Evolutionary conservation across 2,329 filamentous ascomycete species (phyloP), one percentile per base, ranked within the genome.

Genomic region (Fusarium piperis): DNA sequence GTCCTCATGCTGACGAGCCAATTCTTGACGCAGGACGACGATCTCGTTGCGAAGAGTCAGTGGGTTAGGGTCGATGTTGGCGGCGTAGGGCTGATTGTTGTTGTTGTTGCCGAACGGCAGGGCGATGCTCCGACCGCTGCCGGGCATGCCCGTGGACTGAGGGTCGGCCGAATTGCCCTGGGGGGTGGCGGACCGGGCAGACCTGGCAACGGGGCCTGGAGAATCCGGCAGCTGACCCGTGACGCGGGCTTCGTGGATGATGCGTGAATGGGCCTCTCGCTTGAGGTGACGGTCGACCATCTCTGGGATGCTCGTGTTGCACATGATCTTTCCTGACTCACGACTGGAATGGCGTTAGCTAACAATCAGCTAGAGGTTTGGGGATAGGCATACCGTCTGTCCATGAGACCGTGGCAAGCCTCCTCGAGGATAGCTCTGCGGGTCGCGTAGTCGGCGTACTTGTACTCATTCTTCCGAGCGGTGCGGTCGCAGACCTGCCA

Each of bases 401-500:
- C 41, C 8, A 77, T 20, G 23, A 75, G 65, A 11, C 4, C 15
- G 4, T 8, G 44, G 3, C 52, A 59, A 28, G 66, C 62, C 1
- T 62, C 26, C 4, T 57, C 36, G 8, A 77, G 58, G 30, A 77
- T 51, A 15, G 39, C 18, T 1, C 57, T 36, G n/a, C 71, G 74
- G 4, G 26, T 16, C 3, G 48, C 11, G 1, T 58, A 26, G 20
- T 44, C 46, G 11, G 55, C 62, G 3, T 30, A 18, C 4, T 61
- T 23, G 66, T 75, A 77, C 4, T 62, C 59, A 0, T 32, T 26
- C 26, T 67, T 73, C 33, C 67, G 65, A 6, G 64, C 28, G 38
- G 63, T 38, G 36, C 75, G 75, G 4, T 75, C 68, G 41, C 68
- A 75, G 23, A 60, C 59, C 51, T 75, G 74, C 75, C 75, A 77